Evolutionary conservation across 2,329 filamentous ascomycete genomes (phyloP), one percentile per base, ranked within the genome.

Genomic region (Blumeriella jaapii): DNA sequence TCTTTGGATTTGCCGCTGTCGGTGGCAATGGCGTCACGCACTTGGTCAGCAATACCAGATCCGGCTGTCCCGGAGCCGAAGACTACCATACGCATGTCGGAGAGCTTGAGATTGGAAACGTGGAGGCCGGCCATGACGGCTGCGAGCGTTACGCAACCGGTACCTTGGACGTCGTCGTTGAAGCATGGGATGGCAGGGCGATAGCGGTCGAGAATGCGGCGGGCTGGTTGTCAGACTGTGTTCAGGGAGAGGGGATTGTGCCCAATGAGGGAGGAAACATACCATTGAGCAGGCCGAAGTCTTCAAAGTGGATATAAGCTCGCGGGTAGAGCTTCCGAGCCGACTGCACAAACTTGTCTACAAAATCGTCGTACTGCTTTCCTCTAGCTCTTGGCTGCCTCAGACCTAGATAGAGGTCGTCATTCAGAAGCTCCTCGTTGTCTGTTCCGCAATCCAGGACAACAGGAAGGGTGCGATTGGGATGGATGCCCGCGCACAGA

Each of bases 141-240:
- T 0, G 85, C 85, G 0, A 93, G 68, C 0, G 86, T 89, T 1
- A 93, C 84, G 40, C 82, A 89, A 0, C 85, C 86, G 0, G 86
- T 93, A 1, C 85, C 86, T 56, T 93, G 85, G 0, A 93, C 77
- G 55, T 93, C 85, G 39, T 93, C 86, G 51, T 93, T 93, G 65
- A 94, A 93, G 56, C 84, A 93, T 0, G 85, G 68, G 6, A 89
- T 78, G 31, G 80, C 53, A 0, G 77, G 67, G 1, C 78, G 71
- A 50, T 91, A 93, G 22, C 67, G 70, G 40, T 93, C 82, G 1
- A 93, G 65, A 2, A 93, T 71, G 3, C 82, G 71, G 18, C 81
- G 68, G 0, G 83, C 52, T 52, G 23, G 10, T 4, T 7, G 1
- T 5, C 3, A 36, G 11, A 32, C 15, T 18, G 11, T 6, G 12